Conservation (phyloP, 2,329 filamentous ascomycete species). For the Venturia oleaginea region DNA sequence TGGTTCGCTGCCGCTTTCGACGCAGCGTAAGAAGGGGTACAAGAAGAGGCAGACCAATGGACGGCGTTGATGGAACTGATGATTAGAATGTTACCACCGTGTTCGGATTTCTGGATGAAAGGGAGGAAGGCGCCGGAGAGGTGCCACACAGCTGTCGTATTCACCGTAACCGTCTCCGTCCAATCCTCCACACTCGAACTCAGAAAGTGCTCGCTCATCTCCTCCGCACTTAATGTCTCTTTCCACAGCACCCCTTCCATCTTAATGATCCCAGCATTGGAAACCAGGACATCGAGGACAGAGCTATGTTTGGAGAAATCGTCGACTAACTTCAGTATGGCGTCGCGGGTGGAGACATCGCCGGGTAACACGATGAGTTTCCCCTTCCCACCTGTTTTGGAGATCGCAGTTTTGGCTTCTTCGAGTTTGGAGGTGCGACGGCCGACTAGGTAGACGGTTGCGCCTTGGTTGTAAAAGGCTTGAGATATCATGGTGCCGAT, state of each 20-base stretch:
- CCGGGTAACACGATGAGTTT: slow-evolving; percentile 47
- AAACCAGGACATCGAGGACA: slow-evolving; percentile 47
- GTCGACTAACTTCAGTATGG: slow-evolving; percentile 47
- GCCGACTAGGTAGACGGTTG: slow-evolving; percentile 52
- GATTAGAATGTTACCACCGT: background rate
- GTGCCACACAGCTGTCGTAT: background rate
- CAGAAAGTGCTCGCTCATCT: background rate
- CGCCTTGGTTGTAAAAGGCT: slow-evolving; percentile 48
- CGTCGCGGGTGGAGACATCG: slow-evolving; percentile 55
- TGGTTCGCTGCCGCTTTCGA: slow-evolving; percentile 69
- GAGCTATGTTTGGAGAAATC: slow-evolving; percentile 24
- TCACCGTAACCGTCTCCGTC: background rate
- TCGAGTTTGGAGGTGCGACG: slow-evolving; percentile 38
- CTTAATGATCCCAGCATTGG: slow-evolving; percentile 56
- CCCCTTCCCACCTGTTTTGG: slow-evolving; percentile 27
- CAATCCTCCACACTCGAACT: background rate
- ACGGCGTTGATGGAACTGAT: background rate
- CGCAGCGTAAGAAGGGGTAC: slow-evolving; percentile 61
- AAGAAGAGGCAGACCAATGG: background rate
- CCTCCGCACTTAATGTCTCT: slow-evolving; percentile 16
- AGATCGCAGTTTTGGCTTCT: slow-evolving; percentile 32
- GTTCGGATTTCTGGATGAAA: background rate
- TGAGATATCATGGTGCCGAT: slow-evolving; percentile 57
- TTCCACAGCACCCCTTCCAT: slow-evolving; percentile 45
- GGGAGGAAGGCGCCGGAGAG: background rate